Evolutionary conservation across 257 asterid species (phyloP), one percentile per base, ranked within the genome.

Genomic region (Gardenia jasminoides): DNA sequence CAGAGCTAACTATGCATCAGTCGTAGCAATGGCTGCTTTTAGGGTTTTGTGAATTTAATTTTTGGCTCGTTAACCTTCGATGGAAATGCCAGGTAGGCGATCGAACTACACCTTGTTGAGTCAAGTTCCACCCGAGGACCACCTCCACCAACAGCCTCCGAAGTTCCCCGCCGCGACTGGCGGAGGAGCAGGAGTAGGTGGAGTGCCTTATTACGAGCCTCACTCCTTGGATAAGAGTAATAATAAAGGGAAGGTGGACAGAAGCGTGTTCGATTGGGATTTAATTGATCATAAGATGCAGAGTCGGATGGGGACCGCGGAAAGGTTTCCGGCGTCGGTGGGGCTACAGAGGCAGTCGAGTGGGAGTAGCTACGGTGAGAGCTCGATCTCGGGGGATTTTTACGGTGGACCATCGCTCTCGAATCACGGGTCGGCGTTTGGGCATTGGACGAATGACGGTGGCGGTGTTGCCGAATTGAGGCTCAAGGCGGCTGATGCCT

Each of bases 281-380:
- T 67, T 82, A 78, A 81, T 86, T 76, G 97, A 94, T 90, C 97
- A 88, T 64, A 83, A 89, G 68, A 84, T 85, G 76, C 91, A 87
- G 71, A 84, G 81, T 77, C 90, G 97, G 90, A 84, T 88, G 80
- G 91, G 90, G 48, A 69, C 90, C 78, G 41, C 86, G 46, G 84
- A 12, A 58, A 28, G 81, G 84, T 84, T 88, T 76, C 80, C 87
- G 59, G 79, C 84, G 58, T 82, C 97, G 5, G 78, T 87, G 50
- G 98, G 94, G 50, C 78, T 91, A 80, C 97, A 89, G 87, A 84
- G 91, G 90, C 96, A 93, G 83, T 96, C 99, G 24, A 96, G 97
- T 66, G 99, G 96, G 67, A 94, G 98, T 77, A 96, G 99, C 85
- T 96, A 90, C 33, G 97, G 92, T 7, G 97, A 81, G 89, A 88